A percentile compares a stretch with the other conserved stretches of the same genome.
Conservation (phyloP, 1,139 yeast genomes). For the Yamadazyma friedrichii region DNA sequence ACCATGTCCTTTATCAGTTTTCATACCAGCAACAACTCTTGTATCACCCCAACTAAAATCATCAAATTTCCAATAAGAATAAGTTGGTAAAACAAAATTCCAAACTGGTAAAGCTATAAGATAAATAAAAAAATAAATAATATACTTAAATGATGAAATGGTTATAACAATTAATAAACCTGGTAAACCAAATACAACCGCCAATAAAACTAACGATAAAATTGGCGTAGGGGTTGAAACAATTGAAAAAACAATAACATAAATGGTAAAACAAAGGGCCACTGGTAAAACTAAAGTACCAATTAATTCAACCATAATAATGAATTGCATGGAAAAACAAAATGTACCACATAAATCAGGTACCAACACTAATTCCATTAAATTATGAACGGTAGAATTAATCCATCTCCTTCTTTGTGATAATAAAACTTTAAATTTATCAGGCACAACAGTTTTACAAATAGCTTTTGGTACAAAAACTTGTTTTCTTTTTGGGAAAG, state of each 20-base stretch:
- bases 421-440: constrained; percentile 70
- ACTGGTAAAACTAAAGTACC: constrained; percentile 94
- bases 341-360: constrained; percentile 95
- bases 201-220: constrained; percentile 76
- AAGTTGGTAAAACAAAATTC: constrained; percentile 88
- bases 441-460: constrained; percentile 92
- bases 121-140: constrained; percentile 81
- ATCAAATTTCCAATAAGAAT: constrained; percentile 96
- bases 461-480: constrained; percentile 94
- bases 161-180: constrained; percentile 86
- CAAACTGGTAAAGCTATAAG: constrained; percentile 85
- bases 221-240: constrained; percentile 82
- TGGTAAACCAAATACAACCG: constrained; percentile 84
- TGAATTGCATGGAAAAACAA: constrained; percentile 96
- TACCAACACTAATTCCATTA: constrained; percentile 86
- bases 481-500: constrained; percentile 92
- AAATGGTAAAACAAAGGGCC: constrained; percentile 83
- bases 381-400: constrained; percentile 93
- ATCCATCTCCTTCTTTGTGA: constrained; percentile 99
- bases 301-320: constrained; percentile 78
- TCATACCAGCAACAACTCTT: constrained; percentile 62
- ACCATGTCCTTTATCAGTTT: constrained; percentile 72
- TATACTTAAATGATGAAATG: constrained; percentile 72
- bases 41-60: constrained; percentile 99
- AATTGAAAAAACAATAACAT: constrained; percentile 75